A percentile compares a stretch with the other conserved stretches of the same genome.
phyloP scores from a whole-genome alignment of 148 eudicot species.

The Cornus florida region DNA sequence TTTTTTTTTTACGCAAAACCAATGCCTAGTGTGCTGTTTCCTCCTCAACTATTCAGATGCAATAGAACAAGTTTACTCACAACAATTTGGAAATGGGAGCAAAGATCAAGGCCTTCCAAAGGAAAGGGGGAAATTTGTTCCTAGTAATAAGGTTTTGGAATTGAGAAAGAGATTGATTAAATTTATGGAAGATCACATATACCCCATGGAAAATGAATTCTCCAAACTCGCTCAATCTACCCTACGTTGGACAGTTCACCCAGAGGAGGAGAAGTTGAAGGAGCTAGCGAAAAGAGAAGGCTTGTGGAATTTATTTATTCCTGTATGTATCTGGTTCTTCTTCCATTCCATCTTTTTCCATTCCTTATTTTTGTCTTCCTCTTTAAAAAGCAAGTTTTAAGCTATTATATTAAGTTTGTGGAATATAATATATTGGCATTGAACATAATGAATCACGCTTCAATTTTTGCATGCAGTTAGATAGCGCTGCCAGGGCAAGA shows the following conservation, averaged over 20 bases:
- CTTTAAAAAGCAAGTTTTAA: constrained; percentile 4
- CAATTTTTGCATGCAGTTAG: constrained; percentile 48
- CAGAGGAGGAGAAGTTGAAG: constrained; percentile 83
- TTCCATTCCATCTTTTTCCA: too few relatives aligned
- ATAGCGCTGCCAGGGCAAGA: constrained; percentile 84
- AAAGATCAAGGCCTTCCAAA: constrained; percentile 24
- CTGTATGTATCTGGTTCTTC: constrained; percentile 48
- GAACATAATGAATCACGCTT: constrained; percentile 9
- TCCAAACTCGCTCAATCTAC: constrained; percentile 64
- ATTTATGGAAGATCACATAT: constrained; percentile 84
- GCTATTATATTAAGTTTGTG: constrained; percentile 6
- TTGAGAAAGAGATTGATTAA: constrained; percentile 62
- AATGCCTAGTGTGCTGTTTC: not conserved
- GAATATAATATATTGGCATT: not conserved
- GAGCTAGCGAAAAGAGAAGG: constrained; percentile 88
- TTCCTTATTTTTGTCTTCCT: not conserved
- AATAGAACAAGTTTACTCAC: constrained; percentile 18
- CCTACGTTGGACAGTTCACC: constrained; percentile 86
- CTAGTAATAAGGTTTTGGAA: constrained; percentile 52
- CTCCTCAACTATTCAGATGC: constrained; percentile 21
- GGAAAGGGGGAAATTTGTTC: constrained; percentile 64
- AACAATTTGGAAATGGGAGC: constrained; percentile 28
- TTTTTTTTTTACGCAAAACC: not conserved
- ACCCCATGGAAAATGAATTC: constrained; percentile 83
- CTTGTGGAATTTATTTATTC: constrained; percentile 88